These are phyloP conservation scores for Candida vaughaniae DNA, from an alignment of 805 yeast genomes.

Conservation along the genomic window DNA sequence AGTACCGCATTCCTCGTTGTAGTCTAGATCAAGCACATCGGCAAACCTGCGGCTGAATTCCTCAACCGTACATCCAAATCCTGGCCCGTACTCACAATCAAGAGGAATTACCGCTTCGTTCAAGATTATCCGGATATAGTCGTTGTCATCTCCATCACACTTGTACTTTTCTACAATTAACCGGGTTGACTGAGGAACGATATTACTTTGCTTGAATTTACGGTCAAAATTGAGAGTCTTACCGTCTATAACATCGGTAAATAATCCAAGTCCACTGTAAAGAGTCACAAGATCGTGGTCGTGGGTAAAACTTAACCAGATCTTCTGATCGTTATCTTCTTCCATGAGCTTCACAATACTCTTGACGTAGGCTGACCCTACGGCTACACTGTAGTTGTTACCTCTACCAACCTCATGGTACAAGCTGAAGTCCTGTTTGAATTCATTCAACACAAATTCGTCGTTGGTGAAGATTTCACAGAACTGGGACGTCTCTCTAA, in stretches of 20 bases:
- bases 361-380: conserved; percentile 56
- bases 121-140: conserved; percentile 34
- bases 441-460: conserved; percentile 66
- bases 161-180: conserved; percentile 34
- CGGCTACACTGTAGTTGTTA: conserved; percentile 50
- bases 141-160: conserved; percentile 22
- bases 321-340: conserved; percentile 41
- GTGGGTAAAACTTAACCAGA: conserved; percentile 73
- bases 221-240: conserved; percentile 25
- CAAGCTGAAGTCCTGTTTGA: conserved; percentile 55
- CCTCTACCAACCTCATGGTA: conserved; percentile 68
- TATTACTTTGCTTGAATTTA: conserved; percentile 19
- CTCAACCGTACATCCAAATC: conserved; percentile 38
- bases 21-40: conserved; percentile 21
- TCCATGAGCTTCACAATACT: conserved; percentile 49
- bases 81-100: conserved; percentile 38
- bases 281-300: conserved; percentile 64
- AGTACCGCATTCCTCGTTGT: conserved; percentile 25
- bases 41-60: conserved; percentile 21
- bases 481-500: conserved; percentile 61
- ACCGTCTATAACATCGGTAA: conserved; percentile 29
- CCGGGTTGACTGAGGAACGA: conserved; percentile 43
- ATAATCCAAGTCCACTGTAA: conserved; percentile 63
- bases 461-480: conserved; percentile 66
- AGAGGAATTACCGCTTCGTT: conserved; percentile 43